Evolutionary conservation across 306 rosid genomes (phyloP).

Genomic region (Urtica urens): DNA sequence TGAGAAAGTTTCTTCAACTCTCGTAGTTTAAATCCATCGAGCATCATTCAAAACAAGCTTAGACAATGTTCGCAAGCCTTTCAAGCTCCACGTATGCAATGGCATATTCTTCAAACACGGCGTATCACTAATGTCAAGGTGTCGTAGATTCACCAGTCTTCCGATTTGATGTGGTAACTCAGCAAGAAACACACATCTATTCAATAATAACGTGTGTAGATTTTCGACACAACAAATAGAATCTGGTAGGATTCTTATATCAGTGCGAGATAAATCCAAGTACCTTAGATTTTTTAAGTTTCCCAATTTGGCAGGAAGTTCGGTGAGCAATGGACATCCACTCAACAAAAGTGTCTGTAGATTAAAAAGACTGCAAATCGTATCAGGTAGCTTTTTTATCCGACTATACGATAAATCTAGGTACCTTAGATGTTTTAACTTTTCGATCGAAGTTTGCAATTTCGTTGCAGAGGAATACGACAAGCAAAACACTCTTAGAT

Average conservation of each 20-base stretch:
- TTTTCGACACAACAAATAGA: slow-evolving; percentile 13
- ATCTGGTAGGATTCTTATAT: slow-evolving; percentile 1
- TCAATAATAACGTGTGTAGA: slow-evolving; percentile 24
- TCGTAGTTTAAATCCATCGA: neutral
- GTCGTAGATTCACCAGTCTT: slow-evolving; percentile 3
- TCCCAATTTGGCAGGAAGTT: slow-evolving; percentile 12
- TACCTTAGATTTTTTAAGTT: slow-evolving; percentile 16
- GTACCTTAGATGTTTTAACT: slow-evolving; percentile 7
- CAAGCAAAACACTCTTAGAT: slow-evolving; percentile 17
- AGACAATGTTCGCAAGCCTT: slow-evolving; percentile 1
- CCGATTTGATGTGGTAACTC: neutral
- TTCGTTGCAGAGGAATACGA: neutral
- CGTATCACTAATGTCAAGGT: neutral
- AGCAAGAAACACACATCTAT: slow-evolving; percentile 1
- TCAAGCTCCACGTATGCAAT: slow-evolving; percentile 1
- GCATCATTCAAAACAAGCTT: neutral
- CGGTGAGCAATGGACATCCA: neutral
- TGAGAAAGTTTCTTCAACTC: slow-evolving; percentile 8
- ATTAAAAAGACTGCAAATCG: slow-evolving; percentile 1
- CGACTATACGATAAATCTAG: slow-evolving; percentile 8
- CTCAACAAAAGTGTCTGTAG: slow-evolving; percentile 13
- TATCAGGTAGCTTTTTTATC: slow-evolving; percentile 2
- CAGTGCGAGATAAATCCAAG: neutral
- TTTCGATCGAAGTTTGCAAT: neutral
- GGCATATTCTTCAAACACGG: slow-evolving; percentile 12